Conservation (phyloP, 2,329 filamentous ascomycete species). For the Xylariaceae sp. region DNA sequence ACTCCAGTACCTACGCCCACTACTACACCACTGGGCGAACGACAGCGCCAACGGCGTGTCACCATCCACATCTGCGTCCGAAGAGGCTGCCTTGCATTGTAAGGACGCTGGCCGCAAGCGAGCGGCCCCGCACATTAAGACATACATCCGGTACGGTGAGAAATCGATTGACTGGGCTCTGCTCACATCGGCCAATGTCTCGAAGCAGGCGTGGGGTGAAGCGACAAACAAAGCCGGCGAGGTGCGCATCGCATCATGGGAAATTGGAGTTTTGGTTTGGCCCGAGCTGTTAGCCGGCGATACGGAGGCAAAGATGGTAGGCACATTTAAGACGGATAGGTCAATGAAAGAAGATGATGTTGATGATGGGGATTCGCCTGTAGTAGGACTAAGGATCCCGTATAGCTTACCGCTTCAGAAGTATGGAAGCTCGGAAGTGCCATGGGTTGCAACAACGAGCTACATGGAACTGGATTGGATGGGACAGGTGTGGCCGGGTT, state of each 20-base stretch:
- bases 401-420: slow-evolving; percentile 77
- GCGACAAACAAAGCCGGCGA: slow-evolving; percentile 62
- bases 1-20: slow-evolving; percentile 71
- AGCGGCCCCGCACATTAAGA: slow-evolving; percentile 89
- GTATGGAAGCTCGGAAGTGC: slow-evolving; percentile 69
- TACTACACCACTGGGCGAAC: slow-evolving; percentile 79
- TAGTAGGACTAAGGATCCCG: slow-evolving; percentile 79
- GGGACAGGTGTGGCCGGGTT: slow-evolving; percentile 50
- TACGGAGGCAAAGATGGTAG: slow-evolving; percentile 64
- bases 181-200: slow-evolving; percentile 89
- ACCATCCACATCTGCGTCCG: slow-evolving; percentile 27
- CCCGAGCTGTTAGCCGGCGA: slow-evolving; percentile 62
- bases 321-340: slow-evolving; percentile 68
- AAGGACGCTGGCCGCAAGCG: slow-evolving; percentile 66
- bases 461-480: slow-evolving; percentile 69
- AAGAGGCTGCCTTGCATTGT: not conserved
- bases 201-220: slow-evolving; percentile 88
- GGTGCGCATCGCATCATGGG: slow-evolving; percentile 79
- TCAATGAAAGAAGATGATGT: slow-evolving; percentile 46
- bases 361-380: slow-evolving; percentile 31
- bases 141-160: slow-evolving; percentile 74
- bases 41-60: slow-evolving; percentile 52
- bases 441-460: slow-evolving; percentile 75
- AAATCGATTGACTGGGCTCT: slow-evolving; percentile 79
- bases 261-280: slow-evolving; percentile 85